Evolutionary conservation across 257 asterid genomes (phyloP), one percentile per base, ranked within the genome.

Genomic region (Apocynum venetum): DNA sequence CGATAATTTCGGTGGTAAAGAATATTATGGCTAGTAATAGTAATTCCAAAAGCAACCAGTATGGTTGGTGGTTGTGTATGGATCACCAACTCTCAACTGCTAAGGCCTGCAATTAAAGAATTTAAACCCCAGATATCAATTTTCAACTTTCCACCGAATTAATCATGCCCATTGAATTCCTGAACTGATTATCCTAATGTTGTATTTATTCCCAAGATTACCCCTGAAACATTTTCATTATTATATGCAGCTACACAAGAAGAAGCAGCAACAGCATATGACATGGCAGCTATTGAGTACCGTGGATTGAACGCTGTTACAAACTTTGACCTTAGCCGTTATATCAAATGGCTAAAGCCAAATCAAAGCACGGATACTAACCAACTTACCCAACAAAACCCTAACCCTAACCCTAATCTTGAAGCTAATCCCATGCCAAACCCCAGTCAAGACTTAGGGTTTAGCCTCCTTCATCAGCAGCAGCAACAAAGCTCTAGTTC

Each of bases 201-300:
- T 43, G 60, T 11, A 0, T 51, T 51, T 25, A 0, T 70, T 79
- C 44, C 74, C 87, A 35, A 75, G 52, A 67, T 8, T 76, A 53
- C 57, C 83, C 82, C 66, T 71, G 65, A 12, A 17, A 31, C 4
- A 38, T 49, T 25, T 51, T 43, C 0, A 0, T 8, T 31, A 36
- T 12, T 71, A 70, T 48, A 20, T 78, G 86, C 82, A 96, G 99
- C 96, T 73, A 96, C 98, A 2, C 95, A 96, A 84, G 99, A 96
- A 74, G 99, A 96, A 85, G 99, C 99, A 0, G 99, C 99, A 48
- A 83, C 89, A 0, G 99, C 99, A 1, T 96, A 96, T 52, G 99
- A 96, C 88, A 85, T 87, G 91, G 99, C 99, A 47, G 99, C 99
- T 1, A 89, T 96, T 68, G 94, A 96, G 81, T 91, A 96, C 74